These are phyloP conservation scores for Cladosporium sphaerospermum DNA, from an alignment of 2,329 filamentous ascomycete species.

Conservation along the genomic window DNA sequence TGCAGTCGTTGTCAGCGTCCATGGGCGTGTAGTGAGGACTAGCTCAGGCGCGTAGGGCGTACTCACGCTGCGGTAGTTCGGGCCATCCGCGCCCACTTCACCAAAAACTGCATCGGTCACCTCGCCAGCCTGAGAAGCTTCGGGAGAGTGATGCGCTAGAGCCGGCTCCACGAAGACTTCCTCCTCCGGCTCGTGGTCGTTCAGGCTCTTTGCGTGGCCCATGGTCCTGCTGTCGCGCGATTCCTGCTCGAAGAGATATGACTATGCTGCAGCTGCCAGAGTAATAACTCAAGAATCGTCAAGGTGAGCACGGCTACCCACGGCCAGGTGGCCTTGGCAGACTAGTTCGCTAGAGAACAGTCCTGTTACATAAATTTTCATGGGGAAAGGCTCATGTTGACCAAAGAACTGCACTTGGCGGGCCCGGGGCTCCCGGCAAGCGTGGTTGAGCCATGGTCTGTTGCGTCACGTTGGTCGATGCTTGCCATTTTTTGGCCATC, in stretches of 20 bases:
- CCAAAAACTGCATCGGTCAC: conserved; percentile 19
- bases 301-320: conserved; percentile 1
- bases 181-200: conserved; percentile 4
- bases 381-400: conserved; percentile 6
- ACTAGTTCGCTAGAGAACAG: conserved; percentile 7
- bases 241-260: neutral
- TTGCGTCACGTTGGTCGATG: neutral
- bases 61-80: conserved; percentile 24
- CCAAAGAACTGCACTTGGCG: conserved; percentile 5
- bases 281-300: neutral
- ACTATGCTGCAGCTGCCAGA: neutral
- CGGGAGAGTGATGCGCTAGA: neutral
- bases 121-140: conserved; percentile 11
- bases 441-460: neutral
- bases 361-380: conserved; percentile 7
- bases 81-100: conserved; percentile 14
- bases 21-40: too few species aligned
- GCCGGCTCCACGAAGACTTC: conserved; percentile 10
- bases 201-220: conserved; percentile 1
- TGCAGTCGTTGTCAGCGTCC: neutral
- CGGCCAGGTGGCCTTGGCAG: conserved; percentile 8
- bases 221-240: neutral
- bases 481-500: neutral
- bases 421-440: conserved; percentile 3
- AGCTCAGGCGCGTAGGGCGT: neutral